These are phyloP conservation scores for Flaveria linearis DNA, from an alignment of 129 eudicot species.

Conservation along the genomic window DNA sequence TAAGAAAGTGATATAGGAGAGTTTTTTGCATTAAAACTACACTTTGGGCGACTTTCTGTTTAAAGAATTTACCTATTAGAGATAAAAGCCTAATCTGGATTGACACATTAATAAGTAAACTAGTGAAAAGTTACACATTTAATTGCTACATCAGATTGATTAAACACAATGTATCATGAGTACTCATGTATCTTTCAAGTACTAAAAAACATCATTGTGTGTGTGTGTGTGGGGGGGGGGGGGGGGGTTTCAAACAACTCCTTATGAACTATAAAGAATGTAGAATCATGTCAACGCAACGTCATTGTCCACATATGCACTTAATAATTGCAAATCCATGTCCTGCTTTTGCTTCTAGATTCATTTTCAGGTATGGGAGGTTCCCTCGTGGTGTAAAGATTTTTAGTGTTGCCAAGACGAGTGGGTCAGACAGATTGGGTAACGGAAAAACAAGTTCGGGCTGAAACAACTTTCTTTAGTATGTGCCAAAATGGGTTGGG, in stretches of 20 bases:
- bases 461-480: neutral
- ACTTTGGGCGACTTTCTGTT: neutral
- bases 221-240: constrained; percentile 37
- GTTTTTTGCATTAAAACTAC: neutral
- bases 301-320: constrained; percentile 56
- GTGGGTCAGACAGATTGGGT: neutral
- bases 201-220: constrained; percentile 58
- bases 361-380: constrained; percentile 69
- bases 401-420: neutral
- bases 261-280: constrained; percentile 76
- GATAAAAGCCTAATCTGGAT: neutral
- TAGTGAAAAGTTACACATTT: neutral
- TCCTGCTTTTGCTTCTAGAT: constrained; percentile 86
- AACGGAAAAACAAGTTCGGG: neutral
- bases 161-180: neutral
- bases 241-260: constrained; percentile 42
- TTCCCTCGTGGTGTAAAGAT: neutral
- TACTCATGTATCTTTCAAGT: constrained; percentile 40
- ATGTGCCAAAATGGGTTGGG: neutral
- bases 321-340: constrained; percentile 80
- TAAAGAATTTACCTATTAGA: neutral
- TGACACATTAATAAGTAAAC: neutral
- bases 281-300: constrained; percentile 56
- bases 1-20: neutral
- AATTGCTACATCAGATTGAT: neutral